These are phyloP conservation scores for Cairneyella variabilis DNA, from an alignment of 495 filamentous ascomycete species.

Conservation along the genomic window DNA sequence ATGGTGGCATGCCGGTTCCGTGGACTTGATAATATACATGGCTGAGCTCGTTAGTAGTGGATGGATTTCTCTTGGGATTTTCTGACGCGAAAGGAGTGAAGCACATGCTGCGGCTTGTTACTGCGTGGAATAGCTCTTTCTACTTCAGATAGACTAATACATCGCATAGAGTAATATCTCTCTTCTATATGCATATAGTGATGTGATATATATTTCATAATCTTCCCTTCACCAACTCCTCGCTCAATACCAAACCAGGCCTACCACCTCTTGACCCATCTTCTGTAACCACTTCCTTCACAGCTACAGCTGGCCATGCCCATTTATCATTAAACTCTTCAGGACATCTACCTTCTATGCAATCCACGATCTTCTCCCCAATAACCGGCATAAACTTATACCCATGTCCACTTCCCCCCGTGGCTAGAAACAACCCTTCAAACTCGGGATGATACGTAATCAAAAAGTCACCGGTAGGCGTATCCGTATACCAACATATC, in stretches of 20 bases:
- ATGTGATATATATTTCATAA: too few species aligned
- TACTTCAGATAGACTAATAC: slow-evolving; percentile 9
- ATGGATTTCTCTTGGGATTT: background rate
- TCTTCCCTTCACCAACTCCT: slow-evolving; percentile 42
- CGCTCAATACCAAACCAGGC: slow-evolving; percentile 49
- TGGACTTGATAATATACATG: too few species aligned
- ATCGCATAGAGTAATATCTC: slow-evolving; percentile 7
- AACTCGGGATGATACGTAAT: slow-evolving; percentile 70
- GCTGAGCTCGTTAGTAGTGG: slow-evolving; percentile 10
- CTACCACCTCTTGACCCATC: slow-evolving; percentile 65
- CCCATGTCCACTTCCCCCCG: slow-evolving; percentile 80
- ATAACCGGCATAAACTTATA: slow-evolving; percentile 89
- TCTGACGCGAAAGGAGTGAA: background rate
- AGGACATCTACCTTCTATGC: slow-evolving; percentile 53
- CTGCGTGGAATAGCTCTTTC: too few species aligned
- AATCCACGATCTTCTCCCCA: slow-evolving; percentile 72
- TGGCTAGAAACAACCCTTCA: slow-evolving; percentile 70
- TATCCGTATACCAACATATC: slow-evolving; percentile 90
- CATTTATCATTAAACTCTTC: slow-evolving; percentile 60
- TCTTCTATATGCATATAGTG: too few species aligned
- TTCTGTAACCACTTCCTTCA: slow-evolving; percentile 42
- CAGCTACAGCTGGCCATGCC: slow-evolving; percentile 53
- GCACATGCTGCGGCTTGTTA: too few species aligned
- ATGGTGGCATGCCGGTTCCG: background rate
- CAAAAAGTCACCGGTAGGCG: slow-evolving; percentile 74